These are phyloP conservation scores for Aspergillus bertholletiae DNA, from an alignment of 495 filamentous ascomycete genomes.

Conservation along the genomic window DNA sequence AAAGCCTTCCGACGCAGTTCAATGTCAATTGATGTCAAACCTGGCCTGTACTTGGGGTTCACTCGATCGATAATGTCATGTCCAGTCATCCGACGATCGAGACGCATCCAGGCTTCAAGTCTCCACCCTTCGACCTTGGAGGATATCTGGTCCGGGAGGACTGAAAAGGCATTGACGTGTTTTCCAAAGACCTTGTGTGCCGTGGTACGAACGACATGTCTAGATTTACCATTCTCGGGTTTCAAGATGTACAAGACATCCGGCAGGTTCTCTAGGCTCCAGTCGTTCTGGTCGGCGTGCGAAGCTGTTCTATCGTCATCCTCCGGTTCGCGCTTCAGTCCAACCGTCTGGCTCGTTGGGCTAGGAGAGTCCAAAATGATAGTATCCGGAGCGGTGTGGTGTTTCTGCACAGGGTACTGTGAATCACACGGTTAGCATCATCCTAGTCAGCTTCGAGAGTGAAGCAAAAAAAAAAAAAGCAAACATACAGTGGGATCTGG, in stretches of 20 bases:
- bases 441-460: neutral
- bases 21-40: slow-evolving; percentile 2
- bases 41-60: slow-evolving; percentile 7
- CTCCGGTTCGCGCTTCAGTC: neutral
- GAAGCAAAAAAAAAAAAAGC: neutral
- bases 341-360: neutral
- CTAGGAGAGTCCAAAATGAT: neutral
- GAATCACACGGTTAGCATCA: neutral
- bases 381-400: neutral
- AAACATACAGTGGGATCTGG: neutral
- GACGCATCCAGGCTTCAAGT: slow-evolving; percentile 22
- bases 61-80: slow-evolving; percentile 21
- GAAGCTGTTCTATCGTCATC: slow-evolving; percentile 7
- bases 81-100: slow-evolving; percentile 16
- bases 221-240: slow-evolving; percentile 3
- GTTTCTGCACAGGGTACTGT: neutral
- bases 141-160: slow-evolving; percentile 16
- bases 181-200: slow-evolving; percentile 11
- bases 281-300: slow-evolving; percentile 10
- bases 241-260: slow-evolving; percentile 17
- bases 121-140: slow-evolving; percentile 18
- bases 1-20: slow-evolving; percentile 9
- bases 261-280: slow-evolving; percentile 17
- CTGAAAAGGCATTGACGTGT: slow-evolving; percentile 3
- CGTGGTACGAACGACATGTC: neutral